Conservation (phyloP, 805 yeast genomes). For the Myxozyma neotropica region DNA sequence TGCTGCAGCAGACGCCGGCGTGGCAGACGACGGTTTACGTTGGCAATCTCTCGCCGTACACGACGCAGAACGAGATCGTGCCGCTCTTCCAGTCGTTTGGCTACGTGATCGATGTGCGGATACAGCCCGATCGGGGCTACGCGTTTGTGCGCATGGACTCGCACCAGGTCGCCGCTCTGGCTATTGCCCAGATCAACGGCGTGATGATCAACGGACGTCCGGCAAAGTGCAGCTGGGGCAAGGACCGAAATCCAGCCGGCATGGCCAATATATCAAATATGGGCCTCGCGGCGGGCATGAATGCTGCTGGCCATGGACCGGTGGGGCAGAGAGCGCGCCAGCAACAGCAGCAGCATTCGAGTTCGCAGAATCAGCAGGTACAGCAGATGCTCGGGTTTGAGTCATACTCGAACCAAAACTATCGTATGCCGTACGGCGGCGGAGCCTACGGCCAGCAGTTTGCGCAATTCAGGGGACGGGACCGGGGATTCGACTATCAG, state of each 20-base stretch:
- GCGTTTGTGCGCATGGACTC: conserved; percentile 86
- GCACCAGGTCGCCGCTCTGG: conserved; percentile 87
- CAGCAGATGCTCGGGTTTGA: conserved; percentile 8
- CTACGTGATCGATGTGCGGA: conserved; percentile 75
- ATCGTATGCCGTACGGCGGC: conserved; percentile 5
- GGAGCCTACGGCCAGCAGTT: conserved; percentile 15
- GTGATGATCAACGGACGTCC: conserved; percentile 69
- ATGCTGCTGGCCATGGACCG: not conserved
- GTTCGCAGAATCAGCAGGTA: not conserved
- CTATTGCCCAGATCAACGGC: conserved; percentile 77
- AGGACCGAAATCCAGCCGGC: conserved; percentile 45
- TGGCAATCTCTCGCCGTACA: conserved; percentile 79
- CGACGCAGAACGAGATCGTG: conserved; percentile 70
- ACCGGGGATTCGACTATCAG: conserved; percentile 6
- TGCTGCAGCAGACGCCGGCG: conserved; percentile 74
- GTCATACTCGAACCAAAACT: not conserved
- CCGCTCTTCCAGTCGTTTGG: conserved; percentile 81
- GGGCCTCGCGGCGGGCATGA: conserved; percentile 12
- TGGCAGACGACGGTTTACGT: conserved; percentile 86
- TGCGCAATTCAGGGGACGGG: conserved; percentile 3
- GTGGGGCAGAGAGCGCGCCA: not conserved
- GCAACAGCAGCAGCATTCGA: conserved; percentile 53
- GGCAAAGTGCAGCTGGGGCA: conserved; percentile 87
- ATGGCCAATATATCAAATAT: conserved; percentile 7
- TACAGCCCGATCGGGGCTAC: conserved; percentile 80